phyloP scores from a whole-genome alignment of 148 eudicot genomes.

The Simmondsia chinensis region DNA sequence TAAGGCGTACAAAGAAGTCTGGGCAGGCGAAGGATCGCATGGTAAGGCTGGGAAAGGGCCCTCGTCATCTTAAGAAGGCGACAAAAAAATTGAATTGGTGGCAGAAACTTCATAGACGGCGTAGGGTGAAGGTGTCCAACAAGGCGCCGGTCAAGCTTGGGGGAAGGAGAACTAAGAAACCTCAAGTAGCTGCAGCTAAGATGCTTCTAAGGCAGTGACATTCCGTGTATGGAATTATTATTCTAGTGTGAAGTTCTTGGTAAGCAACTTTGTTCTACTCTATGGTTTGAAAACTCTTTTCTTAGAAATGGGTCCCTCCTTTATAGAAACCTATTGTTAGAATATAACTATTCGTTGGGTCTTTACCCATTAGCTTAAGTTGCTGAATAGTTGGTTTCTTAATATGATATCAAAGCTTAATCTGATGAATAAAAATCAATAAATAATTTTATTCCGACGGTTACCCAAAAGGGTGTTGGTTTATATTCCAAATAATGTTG shows the following conservation, averaged over 20 bases:
- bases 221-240: too few species aligned
- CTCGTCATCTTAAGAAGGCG: conserved; percentile 9
- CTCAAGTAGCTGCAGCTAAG: conserved; percentile 20
- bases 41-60: conserved; percentile 6
- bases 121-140: conserved; percentile 21
- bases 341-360: too few species aligned
- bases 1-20: conserved; percentile 30
- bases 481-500: too few species aligned
- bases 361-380: too few species aligned
- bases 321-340: too few species aligned
- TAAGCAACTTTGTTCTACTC: not conserved
- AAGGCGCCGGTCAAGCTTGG: conserved; percentile 32
- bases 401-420: too few species aligned
- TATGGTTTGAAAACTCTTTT: not conserved
- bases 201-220: conserved; percentile 9
- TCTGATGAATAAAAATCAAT: too few species aligned
- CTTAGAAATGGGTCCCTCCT: too few species aligned
- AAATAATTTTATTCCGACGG: too few species aligned
- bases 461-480: too few species aligned
- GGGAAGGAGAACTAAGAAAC: conserved; percentile 14
- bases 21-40: conserved; percentile 17
- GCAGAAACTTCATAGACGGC: conserved; percentile 19
- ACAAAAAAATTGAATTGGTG: conserved; percentile 28
- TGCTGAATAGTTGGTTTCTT: too few species aligned
- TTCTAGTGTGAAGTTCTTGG: not conserved